phyloP scores from a whole-genome alignment of 2,329 filamentous ascomycete species.

The Venturia effusa region DNA sequence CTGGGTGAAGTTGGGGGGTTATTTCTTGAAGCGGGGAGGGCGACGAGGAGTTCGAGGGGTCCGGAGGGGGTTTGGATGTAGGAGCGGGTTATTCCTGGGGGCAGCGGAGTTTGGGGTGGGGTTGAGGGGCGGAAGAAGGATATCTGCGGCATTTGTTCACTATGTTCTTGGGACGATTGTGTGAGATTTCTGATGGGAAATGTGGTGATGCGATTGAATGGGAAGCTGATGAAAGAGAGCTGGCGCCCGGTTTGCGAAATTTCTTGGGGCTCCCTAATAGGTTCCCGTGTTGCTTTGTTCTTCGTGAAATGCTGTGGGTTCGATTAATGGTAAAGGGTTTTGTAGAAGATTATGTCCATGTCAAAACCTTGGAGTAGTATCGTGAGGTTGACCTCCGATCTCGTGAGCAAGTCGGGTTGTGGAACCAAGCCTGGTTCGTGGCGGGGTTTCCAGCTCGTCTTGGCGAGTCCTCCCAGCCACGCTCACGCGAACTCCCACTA shows the following conservation, averaged over 20 bases:
- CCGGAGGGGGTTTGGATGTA: slow-evolving; percentile 36
- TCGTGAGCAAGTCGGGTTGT: background rate
- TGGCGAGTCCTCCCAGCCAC: background rate
- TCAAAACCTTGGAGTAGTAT: background rate
- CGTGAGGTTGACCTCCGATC: background rate
- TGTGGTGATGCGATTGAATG: background rate
- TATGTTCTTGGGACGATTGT: too few species aligned
- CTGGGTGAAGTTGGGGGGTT: background rate
- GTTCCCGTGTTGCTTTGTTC: background rate
- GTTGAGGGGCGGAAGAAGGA: slow-evolving; percentile 4
- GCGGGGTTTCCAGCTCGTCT: background rate
- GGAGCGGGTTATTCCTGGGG: slow-evolving; percentile 31
- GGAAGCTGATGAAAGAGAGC: too few species aligned
- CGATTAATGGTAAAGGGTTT: background rate
- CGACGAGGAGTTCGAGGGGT: slow-evolving; percentile 39
- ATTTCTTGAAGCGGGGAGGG: too few species aligned
- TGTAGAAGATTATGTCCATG: background rate
- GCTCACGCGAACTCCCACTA: background rate
- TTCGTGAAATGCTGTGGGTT: background rate
- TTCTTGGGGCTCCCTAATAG: background rate
- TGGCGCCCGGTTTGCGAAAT: too few species aligned
- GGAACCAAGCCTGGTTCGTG: background rate
- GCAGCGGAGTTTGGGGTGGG: slow-evolving; percentile 21
- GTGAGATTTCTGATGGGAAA: background rate
- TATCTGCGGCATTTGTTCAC: slow-evolving; percentile 5